Percentiles rank a stretch among this genome's conserved stretches.
phyloP scores from a whole-genome alignment of 2,329 filamentous ascomycete genomes.

The Boeremia exigua region DNA sequence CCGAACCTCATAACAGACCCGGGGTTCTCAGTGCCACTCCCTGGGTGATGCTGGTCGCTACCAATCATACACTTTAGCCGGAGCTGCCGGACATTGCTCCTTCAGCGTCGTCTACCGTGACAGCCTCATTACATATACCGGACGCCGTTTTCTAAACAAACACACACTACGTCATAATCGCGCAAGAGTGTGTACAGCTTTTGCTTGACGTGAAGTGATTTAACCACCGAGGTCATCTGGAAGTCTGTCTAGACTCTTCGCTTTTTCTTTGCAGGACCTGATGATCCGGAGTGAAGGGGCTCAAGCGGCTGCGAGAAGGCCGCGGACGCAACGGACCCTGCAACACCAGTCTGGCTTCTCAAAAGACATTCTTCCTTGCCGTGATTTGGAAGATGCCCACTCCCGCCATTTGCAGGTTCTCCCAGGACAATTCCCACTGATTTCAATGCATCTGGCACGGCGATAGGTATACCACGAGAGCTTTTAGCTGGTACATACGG shows the following conservation, averaged over 20 bases:
- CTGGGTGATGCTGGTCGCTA: background rate
- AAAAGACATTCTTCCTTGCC: too few relatives aligned
- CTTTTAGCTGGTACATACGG: background rate
- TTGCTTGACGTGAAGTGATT: too few relatives aligned
- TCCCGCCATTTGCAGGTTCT: too few relatives aligned
- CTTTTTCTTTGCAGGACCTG: slow-evolving; percentile 4
- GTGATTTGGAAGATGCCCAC: background rate
- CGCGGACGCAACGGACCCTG: background rate
- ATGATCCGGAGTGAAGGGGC: background rate
- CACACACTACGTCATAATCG: background rate
- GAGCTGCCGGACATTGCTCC: background rate
- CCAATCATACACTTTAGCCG: background rate
- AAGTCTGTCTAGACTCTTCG: slow-evolving; percentile 2
- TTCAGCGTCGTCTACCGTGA: background rate
- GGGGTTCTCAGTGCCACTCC: background rate
- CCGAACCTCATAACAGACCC: background rate
- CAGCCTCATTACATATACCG: background rate
- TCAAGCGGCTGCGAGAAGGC: background rate
- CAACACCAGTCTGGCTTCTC: background rate
- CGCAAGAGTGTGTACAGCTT: too few relatives aligned
- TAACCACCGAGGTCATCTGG: background rate
- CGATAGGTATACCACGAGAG: too few relatives aligned
- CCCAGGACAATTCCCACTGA: too few relatives aligned
- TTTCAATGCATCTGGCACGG: too few relatives aligned
- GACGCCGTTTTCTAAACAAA: background rate